phyloP scores from a whole-genome alignment of 768 basidiomycete genomes.

The Lentinula boryana region DNA sequence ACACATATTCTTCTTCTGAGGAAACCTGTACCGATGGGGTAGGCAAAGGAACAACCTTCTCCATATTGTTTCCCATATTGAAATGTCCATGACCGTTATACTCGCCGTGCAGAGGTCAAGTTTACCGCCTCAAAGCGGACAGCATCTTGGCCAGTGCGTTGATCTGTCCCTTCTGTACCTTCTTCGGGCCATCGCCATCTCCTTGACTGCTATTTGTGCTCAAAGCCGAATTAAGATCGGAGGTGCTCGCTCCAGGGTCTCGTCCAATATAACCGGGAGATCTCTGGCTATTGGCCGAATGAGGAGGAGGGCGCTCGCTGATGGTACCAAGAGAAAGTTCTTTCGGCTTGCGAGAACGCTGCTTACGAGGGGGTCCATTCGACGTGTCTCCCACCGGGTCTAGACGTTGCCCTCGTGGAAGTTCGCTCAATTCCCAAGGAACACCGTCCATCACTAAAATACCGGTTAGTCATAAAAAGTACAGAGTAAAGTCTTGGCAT shows the following conservation, averaged over 20 bases:
- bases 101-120: not conserved
- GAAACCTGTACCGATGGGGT: not conserved
- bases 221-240: slow-evolving; percentile 40
- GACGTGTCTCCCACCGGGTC: slow-evolving; percentile 62
- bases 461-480: slow-evolving; percentile 8
- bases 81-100: not conserved
- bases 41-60: not conserved
- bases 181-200: slow-evolving; percentile 50
- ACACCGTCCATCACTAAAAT: slow-evolving; percentile 66
- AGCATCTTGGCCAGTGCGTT: slow-evolving; percentile 89
- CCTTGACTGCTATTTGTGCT: slow-evolving; percentile 26
- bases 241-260: slow-evolving; percentile 73
- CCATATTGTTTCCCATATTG: not conserved
- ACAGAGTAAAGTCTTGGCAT: slow-evolving; percentile 3
- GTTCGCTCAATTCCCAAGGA: slow-evolving; percentile 67
- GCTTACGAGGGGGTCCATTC: slow-evolving; percentile 58
- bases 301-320: slow-evolving; percentile 52
- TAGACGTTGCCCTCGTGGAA: slow-evolving; percentile 59
- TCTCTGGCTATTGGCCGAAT: slow-evolving; percentile 26
- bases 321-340: slow-evolving; percentile 69
- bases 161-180: slow-evolving; percentile 88
- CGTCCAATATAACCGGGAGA: slow-evolving; percentile 41
- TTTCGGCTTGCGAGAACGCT: slow-evolving; percentile 62
- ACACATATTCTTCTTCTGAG: slow-evolving; percentile 1
- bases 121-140: slow-evolving; percentile 66